Base-by-base conservation (phyloP, 805 yeast species). In the Wickerhamomyces bovis region DNA sequence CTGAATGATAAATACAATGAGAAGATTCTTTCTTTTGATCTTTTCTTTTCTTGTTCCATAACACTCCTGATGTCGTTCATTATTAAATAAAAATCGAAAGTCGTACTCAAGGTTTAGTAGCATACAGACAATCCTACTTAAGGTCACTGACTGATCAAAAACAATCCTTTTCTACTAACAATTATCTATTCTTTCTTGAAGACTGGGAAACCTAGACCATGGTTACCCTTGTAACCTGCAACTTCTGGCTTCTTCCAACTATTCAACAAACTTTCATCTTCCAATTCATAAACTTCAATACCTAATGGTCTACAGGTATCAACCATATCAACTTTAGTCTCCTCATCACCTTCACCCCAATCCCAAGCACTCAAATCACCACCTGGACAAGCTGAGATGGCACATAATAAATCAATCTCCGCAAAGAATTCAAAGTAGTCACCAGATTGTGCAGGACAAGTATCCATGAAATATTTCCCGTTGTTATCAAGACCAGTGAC, bases 351-450 rank as follows among this genome's bases (percentile, higher is more conserved):
- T 60, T 78, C 84, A 46, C 85, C 85, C 87, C 87, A 81, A 41
- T 79, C 85, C 86, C 86, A 81, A 44, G 71, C 68, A 25, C 82
- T 76, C 49, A 81, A 65, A 61, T 81, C 86, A 25, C 87, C 87
- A 43, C 86, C 87, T 4, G 85, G 86, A 60, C 85, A 81, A 9
- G 85, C 81, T 46, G 80, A 73, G 42, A 81, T 72, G 9, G 86
- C 86, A 53, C 82, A 77, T 43, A 81, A 63, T 48, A 81, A 63
- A 56, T 81, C 86, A 41, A 76, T 77, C 56, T 81, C 87, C 4
- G 85, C 85, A 62, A 80, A 81, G 59, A 78, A 71, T 61, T 81
- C 86, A 55, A 81, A 80, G 60, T 77, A 79, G 56, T 81, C 87
- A 13, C 72, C 77, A 39, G 67, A 63, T 31, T 72, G 66, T 2